Base-by-base conservation (phyloP, 176 grass and related monocot genomes). In the Cocos nucifera region DNA sequence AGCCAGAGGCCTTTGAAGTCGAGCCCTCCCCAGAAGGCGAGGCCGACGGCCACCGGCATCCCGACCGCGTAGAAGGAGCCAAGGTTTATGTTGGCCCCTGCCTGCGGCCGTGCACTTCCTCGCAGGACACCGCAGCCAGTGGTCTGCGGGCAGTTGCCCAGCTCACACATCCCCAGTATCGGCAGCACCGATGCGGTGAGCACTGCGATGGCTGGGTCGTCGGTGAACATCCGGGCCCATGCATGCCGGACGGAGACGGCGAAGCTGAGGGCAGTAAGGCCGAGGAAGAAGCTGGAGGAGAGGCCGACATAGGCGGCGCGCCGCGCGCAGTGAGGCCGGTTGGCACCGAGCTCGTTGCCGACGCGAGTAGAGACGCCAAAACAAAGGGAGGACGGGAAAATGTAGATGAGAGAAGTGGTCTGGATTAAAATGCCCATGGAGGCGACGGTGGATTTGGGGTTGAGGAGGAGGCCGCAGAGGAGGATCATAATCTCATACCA, bases 401-500 rank as follows among this genome's bases (percentile, higher is more conserved):
- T 88, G 81, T 97, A 97, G 56, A 97, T 87, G 60, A 97, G 87
- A 15, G 92, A 87, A 5, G 92, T 97, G 1, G 83, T 91, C 74
- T 97, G 92, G 55, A 97, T 97, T 23, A 97, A 69, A 63, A 97
- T 80, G 32, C 92, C 92, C 92, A 97, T 97, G 54, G 78, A 78
- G 0, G 92, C 92, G 22, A 97, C 92, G 0, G 92, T 88, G 0
- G 87, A 83, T 58, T 90, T 83, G 39, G 87, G 87, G 66, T 91
- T 75, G 57, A 75, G 51, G 10, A 91, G 92, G 30, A 97, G 79
- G 25, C 90, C 90, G 56, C 90, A 95, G 14, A 95, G 68, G 32
- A 97, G 74, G 69, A 97, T 92, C 87, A 97, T 91, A 69, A 97
- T 97, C 82, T 97, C 93, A 62, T 97, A 97, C 87, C 87, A 97